These are phyloP conservation scores for Nakaseomyces nivariensis DNA, from an alignment of 1,139 yeast genomes.

Conservation along the genomic window DNA sequence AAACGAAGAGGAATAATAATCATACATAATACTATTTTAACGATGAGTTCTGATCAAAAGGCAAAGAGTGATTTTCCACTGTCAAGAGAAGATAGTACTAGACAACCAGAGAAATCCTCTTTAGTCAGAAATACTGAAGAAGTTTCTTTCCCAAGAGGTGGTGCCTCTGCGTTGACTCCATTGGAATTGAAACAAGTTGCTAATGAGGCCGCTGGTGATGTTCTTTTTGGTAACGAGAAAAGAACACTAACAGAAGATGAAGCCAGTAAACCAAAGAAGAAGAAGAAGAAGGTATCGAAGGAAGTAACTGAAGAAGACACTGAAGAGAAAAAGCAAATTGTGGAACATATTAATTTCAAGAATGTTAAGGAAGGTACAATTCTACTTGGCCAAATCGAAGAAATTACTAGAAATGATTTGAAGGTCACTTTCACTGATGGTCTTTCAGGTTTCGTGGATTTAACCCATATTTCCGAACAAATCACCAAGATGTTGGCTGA, in stretches of 20 bases:
- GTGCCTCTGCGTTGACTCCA: slow-evolving; percentile 75
- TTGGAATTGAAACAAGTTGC: slow-evolving; percentile 87
- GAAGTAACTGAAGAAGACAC: slow-evolving; percentile 11
- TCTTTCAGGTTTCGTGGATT: slow-evolving; percentile 68
- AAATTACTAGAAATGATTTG: slow-evolving; percentile 53
- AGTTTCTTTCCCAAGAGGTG: slow-evolving; percentile 92
- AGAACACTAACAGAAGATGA: slow-evolving; percentile 24
- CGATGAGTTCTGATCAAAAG: slow-evolving; percentile 12
- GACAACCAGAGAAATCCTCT: slow-evolving; percentile 29
- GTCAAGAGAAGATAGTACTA: slow-evolving; percentile 31
- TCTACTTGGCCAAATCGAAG: slow-evolving; percentile 65
- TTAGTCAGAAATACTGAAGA: slow-evolving; percentile 34
- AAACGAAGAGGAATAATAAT: no score
- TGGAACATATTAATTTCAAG: slow-evolving; percentile 55
- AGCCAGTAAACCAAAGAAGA: slow-evolving; percentile 34
- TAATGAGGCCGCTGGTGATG: slow-evolving; percentile 85
- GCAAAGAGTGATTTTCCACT: slow-evolving; percentile 34
- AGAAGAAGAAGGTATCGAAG: slow-evolving; percentile 17
- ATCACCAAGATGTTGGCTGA: slow-evolving; percentile 49
- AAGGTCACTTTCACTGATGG: slow-evolving; percentile 74
- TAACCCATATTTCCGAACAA: slow-evolving; percentile 62
- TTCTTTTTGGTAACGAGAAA: slow-evolving; percentile 46
- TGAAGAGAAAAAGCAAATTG: slow-evolving; percentile 30
- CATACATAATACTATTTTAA: not conserved
- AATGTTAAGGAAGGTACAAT: slow-evolving; percentile 59